Evolutionary conservation across 306 rosid species (phyloP), one percentile per base, ranked within the genome.

Genomic region (Alnus glutinosa): DNA sequence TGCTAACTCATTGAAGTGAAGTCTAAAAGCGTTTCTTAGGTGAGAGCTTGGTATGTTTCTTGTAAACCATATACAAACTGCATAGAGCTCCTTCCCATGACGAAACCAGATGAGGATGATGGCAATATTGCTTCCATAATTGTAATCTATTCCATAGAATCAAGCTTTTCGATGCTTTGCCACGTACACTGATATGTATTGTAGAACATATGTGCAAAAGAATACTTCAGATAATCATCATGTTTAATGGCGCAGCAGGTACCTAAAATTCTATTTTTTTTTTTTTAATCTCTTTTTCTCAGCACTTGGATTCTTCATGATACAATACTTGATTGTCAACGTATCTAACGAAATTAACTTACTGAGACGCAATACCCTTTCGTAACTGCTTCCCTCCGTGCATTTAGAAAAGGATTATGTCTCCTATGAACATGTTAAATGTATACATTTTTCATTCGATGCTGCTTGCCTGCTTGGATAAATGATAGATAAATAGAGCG

Each of bases 61-160:
- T 76, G 6, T 55, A 76, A 46, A 70, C 51, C 51, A 72, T 69
- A 81, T 69, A 50, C 82, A 61, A 81, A 78, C 77, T 58, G 78
- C 58, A 57, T 23, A 57, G 72, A 36, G 74, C 71, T 71, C 64
- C 79, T 81, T 75, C 78, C 51, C 69, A 51, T 48, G 62, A 64
- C 55, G 75, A 84, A 71, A 81, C 79, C 78, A 66, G 81, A 71
- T 44, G 75, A 70, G 50, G 84, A 79, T 71, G 83, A 82, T 46
- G 51, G 71, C 79, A 77, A 63, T 78, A 71, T 50, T 11, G 75
- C 74, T 81, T 79, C 84, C 82, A 18, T 16, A 18, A 48, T 75
- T 80, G 85, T 84, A 74, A 70, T 78, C 81, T 83, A 82, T 84
- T 81, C 62, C 57, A 64, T 69, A 48, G 62, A 74, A 74, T 78